Conservation (phyloP, 2,329 filamentous ascomycete genomes). For the Cercospora canescens region DNA sequence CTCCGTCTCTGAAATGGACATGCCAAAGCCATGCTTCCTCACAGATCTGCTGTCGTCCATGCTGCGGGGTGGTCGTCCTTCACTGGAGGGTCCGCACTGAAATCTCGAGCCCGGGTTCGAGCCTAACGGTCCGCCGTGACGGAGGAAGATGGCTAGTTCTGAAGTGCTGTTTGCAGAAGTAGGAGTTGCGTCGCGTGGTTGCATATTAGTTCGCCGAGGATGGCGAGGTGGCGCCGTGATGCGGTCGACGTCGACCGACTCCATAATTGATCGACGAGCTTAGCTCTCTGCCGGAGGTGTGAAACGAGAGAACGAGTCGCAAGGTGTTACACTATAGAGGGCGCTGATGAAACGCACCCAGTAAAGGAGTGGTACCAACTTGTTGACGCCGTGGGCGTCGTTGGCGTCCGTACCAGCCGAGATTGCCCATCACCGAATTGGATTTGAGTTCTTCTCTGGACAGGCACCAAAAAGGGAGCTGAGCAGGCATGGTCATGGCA, state of each 20-base stretch:
- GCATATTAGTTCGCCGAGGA: slow-evolving; percentile 6
- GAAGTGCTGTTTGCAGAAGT: slow-evolving; percentile 8
- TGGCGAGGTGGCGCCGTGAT: background rate
- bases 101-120: slow-evolving; percentile 6
- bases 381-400: slow-evolving; percentile 1
- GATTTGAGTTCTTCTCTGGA: background rate
- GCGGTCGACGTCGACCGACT: background rate
- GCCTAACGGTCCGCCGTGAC: slow-evolving; percentile 8
- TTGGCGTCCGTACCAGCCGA: slow-evolving; percentile 6
- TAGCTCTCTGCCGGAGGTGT: background rate
- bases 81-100: slow-evolving; percentile 7
- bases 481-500: background rate
- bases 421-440: background rate
- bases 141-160: slow-evolving; percentile 8
- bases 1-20: slow-evolving; percentile 1
- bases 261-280: slow-evolving; percentile 5
- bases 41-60: background rate
- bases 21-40: background rate
- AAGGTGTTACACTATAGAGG: background rate
- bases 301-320: slow-evolving; percentile 8
- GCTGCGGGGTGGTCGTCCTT: background rate
- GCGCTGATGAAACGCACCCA: slow-evolving; percentile 1
- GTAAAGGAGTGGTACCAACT: slow-evolving; percentile 5
- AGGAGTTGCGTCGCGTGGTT: slow-evolving; percentile 11
- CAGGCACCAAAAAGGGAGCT: background rate